Percentiles rank a stretch among this genome's conserved stretches.
Conservation (phyloP, 2,329 filamentous ascomycete genomes). For the Taxawa tesnikishii region DNA sequence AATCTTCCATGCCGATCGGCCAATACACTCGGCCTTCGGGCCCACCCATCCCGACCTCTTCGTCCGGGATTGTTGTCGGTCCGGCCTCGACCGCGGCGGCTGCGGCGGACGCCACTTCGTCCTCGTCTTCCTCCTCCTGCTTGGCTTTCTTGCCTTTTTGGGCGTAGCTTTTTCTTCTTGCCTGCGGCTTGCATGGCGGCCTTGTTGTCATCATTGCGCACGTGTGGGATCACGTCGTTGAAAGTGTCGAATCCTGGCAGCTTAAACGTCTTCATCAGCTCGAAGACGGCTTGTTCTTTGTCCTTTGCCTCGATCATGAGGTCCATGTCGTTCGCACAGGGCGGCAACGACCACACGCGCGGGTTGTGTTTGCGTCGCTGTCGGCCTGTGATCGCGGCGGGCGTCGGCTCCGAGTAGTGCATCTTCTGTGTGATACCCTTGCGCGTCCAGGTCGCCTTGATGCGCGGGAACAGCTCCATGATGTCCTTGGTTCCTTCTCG, state of each 20-base stretch:
- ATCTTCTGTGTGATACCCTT: slow-evolving; percentile 89
- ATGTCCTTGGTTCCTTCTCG: slow-evolving; percentile 81
- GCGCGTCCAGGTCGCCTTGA: slow-evolving; percentile 68
- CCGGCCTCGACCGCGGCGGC: slow-evolving; percentile 28
- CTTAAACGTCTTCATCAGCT: slow-evolving; percentile 79
- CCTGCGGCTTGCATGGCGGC: slow-evolving; percentile 21
- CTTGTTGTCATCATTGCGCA: slow-evolving; percentile 63
- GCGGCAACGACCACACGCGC: slow-evolving; percentile 66
- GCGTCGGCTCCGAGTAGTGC: slow-evolving; percentile 81
- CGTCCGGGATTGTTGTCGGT: slow-evolving; percentile 39
- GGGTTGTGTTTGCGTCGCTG: slow-evolving; percentile 78
- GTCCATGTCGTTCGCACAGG: slow-evolving; percentile 73
- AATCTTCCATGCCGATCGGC: slow-evolving; percentile 82
- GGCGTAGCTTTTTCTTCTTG: slow-evolving; percentile 28
- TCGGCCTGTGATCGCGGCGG: slow-evolving; percentile 62
- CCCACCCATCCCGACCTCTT: slow-evolving; percentile 79
- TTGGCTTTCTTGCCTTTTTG: slow-evolving; percentile 30
- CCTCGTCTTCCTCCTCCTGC: slow-evolving; percentile 23
- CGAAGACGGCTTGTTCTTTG: slow-evolving; percentile 93
- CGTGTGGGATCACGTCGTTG: slow-evolving; percentile 66
- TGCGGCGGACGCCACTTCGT: slow-evolving; percentile 24
- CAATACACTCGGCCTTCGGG: slow-evolving; percentile 74
- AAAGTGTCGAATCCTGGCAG: slow-evolving; percentile 67
- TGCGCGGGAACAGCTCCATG: slow-evolving; percentile 59
- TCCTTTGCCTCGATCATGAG: slow-evolving; percentile 99